A percentile compares a stretch with the other conserved stretches of the same genome.
Evolutionary conservation across 257 asterid species (phyloP).

Genomic region (Salvia rosmarinus): DNA sequence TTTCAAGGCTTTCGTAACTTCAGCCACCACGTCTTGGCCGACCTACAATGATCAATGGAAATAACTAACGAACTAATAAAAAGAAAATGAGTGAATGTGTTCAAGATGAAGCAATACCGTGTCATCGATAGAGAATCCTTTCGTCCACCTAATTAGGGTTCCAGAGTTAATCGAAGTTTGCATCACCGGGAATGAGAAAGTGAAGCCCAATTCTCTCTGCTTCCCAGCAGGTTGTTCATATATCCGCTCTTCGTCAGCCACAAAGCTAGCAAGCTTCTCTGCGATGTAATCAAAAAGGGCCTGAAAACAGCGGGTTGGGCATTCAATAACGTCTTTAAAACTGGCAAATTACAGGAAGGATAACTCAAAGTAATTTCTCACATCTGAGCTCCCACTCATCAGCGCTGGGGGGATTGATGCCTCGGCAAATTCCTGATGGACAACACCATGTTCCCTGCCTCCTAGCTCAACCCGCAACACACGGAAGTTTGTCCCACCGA

Average conservation of each 20-base stretch:
- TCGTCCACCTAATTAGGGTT: slow-evolving; percentile 86
- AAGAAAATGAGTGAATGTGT: slow-evolving; percentile 20
- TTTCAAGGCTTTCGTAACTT: slow-evolving; percentile 75
- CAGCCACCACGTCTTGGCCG: slow-evolving; percentile 81
- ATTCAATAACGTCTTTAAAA: slow-evolving; percentile 18
- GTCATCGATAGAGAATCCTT: slow-evolving; percentile 82
- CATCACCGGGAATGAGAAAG: slow-evolving; percentile 85
- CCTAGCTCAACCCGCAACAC: slow-evolving; percentile 88
- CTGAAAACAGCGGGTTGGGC: slow-evolving; percentile 40
- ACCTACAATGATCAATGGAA: slow-evolving; percentile 48
- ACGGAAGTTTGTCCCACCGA: slow-evolving; percentile 95
- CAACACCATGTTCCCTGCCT: slow-evolving; percentile 65
- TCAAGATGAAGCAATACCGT: slow-evolving; percentile 43
- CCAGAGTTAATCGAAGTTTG: slow-evolving; percentile 82
- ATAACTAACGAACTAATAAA: neutral
- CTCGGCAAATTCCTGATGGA: slow-evolving; percentile 81
- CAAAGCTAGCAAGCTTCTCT: slow-evolving; percentile 61
- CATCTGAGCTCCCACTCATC: slow-evolving; percentile 75
- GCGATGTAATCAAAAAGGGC: slow-evolving; percentile 73
- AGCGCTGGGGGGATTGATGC: slow-evolving; percentile 82
- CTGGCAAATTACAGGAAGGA: neutral
- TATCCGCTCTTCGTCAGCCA: slow-evolving; percentile 57
- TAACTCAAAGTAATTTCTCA: slow-evolving; percentile 31
- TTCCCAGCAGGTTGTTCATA: slow-evolving; percentile 59
- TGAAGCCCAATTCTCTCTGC: slow-evolving; percentile 77